Evolutionary conservation across 306 rosid species (phyloP).

Genomic region (Luffa aegyptiaca): DNA sequence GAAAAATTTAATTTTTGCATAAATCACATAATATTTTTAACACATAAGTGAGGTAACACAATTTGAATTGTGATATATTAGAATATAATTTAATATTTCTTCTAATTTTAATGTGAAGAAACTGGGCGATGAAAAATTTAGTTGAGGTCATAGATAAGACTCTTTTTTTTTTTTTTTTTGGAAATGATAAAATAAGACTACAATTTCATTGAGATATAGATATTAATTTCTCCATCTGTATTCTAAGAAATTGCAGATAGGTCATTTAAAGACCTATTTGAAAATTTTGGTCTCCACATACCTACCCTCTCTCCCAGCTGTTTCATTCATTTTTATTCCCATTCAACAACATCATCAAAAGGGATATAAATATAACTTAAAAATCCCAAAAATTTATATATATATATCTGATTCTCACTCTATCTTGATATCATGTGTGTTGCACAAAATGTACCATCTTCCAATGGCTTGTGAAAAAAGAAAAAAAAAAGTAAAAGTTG

Average conservation of each 20-base stretch:
- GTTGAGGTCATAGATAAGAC: neutral
- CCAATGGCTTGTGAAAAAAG: no score
- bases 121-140: neutral
- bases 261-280: neutral
- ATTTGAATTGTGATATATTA: neutral
- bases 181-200: neutral
- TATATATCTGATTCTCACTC: no score
- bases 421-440: no score
- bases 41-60: no score
- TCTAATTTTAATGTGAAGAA: neutral
- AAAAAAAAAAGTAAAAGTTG: no score
- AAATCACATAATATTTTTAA: no score
- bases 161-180: neutral
- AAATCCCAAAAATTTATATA: no score
- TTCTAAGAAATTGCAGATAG: neutral
- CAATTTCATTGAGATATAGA: neutral
- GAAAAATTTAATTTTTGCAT: no score
- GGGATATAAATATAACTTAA: neutral
- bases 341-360: neutral
- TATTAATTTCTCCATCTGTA: conserved; percentile 1
- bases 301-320: neutral
- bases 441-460: no score
- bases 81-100: neutral
- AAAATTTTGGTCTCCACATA: neutral
- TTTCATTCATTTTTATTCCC: neutral